Evolutionary conservation across 2,329 filamentous ascomycete species (phyloP).

Genomic region (Reticulascus tulasneorum): DNA sequence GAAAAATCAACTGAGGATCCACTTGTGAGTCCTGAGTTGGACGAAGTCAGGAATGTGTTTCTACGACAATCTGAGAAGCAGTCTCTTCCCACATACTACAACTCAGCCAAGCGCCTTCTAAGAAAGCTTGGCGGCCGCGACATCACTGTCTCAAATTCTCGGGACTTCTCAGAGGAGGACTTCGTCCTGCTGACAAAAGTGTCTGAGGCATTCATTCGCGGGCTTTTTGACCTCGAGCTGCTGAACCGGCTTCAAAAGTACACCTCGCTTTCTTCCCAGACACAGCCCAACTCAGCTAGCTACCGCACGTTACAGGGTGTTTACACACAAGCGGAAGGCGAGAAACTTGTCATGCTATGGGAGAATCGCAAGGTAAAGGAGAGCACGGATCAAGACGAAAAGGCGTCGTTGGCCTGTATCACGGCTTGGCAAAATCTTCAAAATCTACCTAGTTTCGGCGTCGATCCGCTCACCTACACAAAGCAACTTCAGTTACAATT

Average conservation of each 20-base stretch:
- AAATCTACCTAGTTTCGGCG: constrained; percentile 32
- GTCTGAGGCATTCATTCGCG: constrained; percentile 49
- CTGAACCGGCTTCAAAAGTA: constrained; percentile 39
- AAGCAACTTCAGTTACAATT: constrained; percentile 47
- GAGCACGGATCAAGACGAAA: constrained; percentile 32
- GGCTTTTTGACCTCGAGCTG: constrained; percentile 45
- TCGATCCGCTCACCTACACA: constrained; percentile 46
- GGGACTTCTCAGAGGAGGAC: constrained; percentile 39
- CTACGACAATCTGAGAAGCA: constrained; percentile 39
- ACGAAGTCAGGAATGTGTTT: constrained; percentile 7
- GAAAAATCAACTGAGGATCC: constrained; percentile 4
- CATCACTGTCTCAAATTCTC: constrained; percentile 41
- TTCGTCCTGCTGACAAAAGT: constrained; percentile 47
- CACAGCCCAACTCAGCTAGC: constrained; percentile 19
- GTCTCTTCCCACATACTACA: constrained; percentile 43
- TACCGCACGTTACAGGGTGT: constrained; percentile 51
- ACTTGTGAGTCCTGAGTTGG: background rate
- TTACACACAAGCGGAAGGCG: constrained; percentile 52
- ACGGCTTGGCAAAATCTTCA: constrained; percentile 43
- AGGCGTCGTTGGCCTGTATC: constrained; percentile 32
- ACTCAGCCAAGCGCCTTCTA: constrained; percentile 44
- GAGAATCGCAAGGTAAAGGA: constrained; percentile 29
- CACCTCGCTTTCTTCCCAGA: constrained; percentile 40
- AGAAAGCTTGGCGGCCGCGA: constrained; percentile 47
- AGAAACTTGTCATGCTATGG: constrained; percentile 46